Evolutionary conservation across 495 filamentous ascomycete genomes (phyloP).

Genomic region (Hypoxylon trugodes): DNA sequence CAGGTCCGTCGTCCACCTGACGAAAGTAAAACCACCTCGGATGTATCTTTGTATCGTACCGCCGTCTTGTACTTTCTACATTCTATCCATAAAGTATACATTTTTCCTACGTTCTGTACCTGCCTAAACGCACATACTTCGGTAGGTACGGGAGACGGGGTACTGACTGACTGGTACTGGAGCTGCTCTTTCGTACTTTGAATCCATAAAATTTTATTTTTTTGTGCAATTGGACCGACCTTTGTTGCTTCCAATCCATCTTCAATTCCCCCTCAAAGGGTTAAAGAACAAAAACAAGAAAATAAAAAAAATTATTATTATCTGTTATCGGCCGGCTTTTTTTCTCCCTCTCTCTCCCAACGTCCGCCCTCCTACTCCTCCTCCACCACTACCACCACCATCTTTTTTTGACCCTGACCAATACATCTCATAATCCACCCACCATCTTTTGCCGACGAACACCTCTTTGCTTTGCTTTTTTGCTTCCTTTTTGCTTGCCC

Average conservation of each 20-base stretch:
- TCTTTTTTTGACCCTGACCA: conserved; percentile 18
- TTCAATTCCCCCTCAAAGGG: conserved; percentile 26
- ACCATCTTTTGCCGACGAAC: conserved; percentile 42
- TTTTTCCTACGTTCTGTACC: conserved; percentile 27
- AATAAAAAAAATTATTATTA: conserved; percentile 31
- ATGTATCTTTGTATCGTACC: conserved; percentile 19
- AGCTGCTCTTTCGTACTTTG: conserved; percentile 20
- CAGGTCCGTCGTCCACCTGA: conserved; percentile 36
- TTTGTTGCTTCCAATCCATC: conserved; percentile 34
- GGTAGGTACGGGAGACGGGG: too few species aligned
- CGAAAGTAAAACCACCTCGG: too few species aligned
- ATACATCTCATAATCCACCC: conserved; percentile 37
- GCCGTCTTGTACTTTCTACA: conserved; percentile 3
- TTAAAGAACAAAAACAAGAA: conserved; percentile 34
- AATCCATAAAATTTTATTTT: conserved; percentile 41
- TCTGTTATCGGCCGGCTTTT: conserved; percentile 37
- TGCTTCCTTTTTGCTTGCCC: conserved; percentile 36
- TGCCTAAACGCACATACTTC: conserved; percentile 34
- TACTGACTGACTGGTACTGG: too few species aligned
- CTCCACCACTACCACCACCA: conserved; percentile 5
- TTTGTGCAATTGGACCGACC: conserved; percentile 40
- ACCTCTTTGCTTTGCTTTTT: conserved; percentile 43
- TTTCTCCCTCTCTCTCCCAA: conserved; percentile 29
- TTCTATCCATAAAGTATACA: too few species aligned
- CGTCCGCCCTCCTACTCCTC: conserved; percentile 28